Base-by-base conservation (phyloP, 257 asterid species). In the Jacaranda copaia region DNA sequence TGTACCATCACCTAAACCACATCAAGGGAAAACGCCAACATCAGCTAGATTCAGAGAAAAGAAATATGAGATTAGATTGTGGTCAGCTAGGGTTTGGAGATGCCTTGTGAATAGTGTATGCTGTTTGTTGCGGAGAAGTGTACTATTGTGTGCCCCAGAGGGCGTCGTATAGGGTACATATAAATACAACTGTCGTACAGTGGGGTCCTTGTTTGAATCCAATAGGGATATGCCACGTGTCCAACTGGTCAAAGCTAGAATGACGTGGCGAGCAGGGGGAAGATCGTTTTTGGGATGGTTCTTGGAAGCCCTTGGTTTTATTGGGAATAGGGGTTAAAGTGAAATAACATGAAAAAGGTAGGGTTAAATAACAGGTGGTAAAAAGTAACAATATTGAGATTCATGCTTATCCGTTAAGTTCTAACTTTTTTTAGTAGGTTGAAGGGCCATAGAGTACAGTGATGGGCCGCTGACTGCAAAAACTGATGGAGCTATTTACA, bases 241-340 rank as follows among this genome's bases (percentile, higher is more conserved):
- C 0, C 12, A 10, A 9, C 19, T 53, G 77, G 83, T 81, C 85
- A 84, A 80, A 82, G 79, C 39, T 56, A 61, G 66, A 78, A 57
- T 81, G 88, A 84, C 78, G 80, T 78, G 85, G 78, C 83, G 53
- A 77, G 75, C 66, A 73, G 80, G 70, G 77, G 80, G 82, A 61
- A 61, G 77, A 71, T 76, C 70, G 64, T 59, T 77, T 48, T 55
- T 55, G 67, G 78, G 83, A 74, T 77, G 81, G 39, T 84, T 84
- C 83, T 46, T 51, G 78, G 87, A 84, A 80, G 85, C 76, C 39
- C 19, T 19, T 3, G 18, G 4, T 52, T 52, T 77, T 79, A 35
- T n/a, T 8, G 62, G n/a, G 49, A 3, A 32, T 25, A 19, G 72
- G 76, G 81, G 76, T 48, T 16, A 7, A 67, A 63, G 11, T 73